Evolutionary conservation across 2,329 filamentous ascomycete genomes (phyloP).

Genomic region (Zymoseptoria ardabiliae): DNA sequence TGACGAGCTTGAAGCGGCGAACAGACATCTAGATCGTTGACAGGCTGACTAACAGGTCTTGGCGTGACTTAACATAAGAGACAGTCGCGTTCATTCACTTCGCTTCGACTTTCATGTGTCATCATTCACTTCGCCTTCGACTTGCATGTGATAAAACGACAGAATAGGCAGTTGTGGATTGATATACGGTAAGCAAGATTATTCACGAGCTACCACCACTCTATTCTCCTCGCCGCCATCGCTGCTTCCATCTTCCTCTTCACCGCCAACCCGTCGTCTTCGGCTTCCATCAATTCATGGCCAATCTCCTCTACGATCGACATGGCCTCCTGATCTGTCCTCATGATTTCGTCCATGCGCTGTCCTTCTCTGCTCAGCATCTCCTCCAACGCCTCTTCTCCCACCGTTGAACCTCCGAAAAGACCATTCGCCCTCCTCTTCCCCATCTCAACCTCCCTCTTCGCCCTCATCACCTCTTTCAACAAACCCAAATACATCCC

Average conservation of each 20-base stretch:
- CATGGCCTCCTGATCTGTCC: not conserved
- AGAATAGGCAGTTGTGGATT: not conserved
- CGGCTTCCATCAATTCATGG: not conserved
- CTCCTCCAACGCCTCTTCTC: not conserved
- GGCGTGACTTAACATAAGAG: no score
- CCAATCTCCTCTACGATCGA: not conserved
- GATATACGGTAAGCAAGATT: not conserved
- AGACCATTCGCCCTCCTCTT: not conserved
- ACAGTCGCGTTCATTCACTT: no score
- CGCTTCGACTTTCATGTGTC: not conserved
- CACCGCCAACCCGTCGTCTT: not conserved
- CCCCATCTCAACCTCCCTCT: not conserved
- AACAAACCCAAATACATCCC: slow-evolving; percentile 5
- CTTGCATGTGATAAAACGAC: not conserved
- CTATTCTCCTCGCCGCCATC: not conserved
- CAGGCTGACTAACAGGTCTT: not conserved
- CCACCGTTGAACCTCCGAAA: not conserved
- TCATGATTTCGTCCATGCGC: not conserved
- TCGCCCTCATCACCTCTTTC: not conserved
- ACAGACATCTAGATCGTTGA: not conserved
- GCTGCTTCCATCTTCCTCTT: slow-evolving; percentile 2
- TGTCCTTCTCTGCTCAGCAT: slow-evolving; percentile 1
- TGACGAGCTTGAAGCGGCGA: not conserved
- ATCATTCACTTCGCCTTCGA: not conserved
- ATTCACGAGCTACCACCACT: not conserved